phyloP scores from a whole-genome alignment of 495 filamentous ascomycete genomes.

The Opeltia flavorubescens region DNA sequence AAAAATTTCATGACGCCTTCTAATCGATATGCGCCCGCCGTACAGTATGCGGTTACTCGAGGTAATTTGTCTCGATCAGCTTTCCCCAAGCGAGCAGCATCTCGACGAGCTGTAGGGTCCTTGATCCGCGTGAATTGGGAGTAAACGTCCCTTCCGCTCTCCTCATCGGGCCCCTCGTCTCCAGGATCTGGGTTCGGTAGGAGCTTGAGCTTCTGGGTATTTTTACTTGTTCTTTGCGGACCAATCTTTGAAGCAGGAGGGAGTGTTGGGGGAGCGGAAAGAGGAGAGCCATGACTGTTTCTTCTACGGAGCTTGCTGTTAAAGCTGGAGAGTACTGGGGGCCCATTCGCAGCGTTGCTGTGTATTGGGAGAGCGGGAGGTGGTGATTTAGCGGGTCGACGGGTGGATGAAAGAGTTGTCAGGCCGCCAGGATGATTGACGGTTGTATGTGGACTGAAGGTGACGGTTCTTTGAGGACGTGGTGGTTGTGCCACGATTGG shows the following conservation, averaged over 20 bases:
- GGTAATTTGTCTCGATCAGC: conserved; percentile 79
- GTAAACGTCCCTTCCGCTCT: conserved; percentile 90
- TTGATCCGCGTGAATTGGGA: conserved; percentile 92
- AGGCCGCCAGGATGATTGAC: conserved; percentile 40
- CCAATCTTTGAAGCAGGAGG: conserved; percentile 64
- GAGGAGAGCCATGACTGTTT: conserved; percentile 63
- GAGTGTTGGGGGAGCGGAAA: conserved; percentile 26
- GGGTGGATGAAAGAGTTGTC: conserved; percentile 29
- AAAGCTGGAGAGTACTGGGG: conserved; percentile 63
- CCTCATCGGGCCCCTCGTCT: conserved; percentile 64
- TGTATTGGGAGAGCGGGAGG: conserved; percentile 25
- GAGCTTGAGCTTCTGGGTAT: conserved; percentile 88
- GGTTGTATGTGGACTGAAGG: conserved; percentile 53
- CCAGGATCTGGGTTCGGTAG: conserved; percentile 77
- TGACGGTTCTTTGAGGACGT: conserved; percentile 44
- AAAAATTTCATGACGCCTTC: conserved; percentile 78
- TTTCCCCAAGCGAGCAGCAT: conserved; percentile 86
- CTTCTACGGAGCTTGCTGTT: conserved; percentile 78
- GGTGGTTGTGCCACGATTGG: conserved; percentile 20
- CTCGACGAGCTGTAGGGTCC: conserved; percentile 81
- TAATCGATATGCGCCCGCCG: conserved; percentile 76
- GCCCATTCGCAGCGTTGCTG: conserved; percentile 27
- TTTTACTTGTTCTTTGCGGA: conserved; percentile 87
- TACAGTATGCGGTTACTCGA: conserved; percentile 91
- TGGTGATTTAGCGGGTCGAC: conserved; percentile 26